Evolutionary conservation across 2,329 filamentous ascomycete genomes (phyloP), one percentile per base, ranked within the genome.

Genomic region (Xylariaceae sp.): DNA sequence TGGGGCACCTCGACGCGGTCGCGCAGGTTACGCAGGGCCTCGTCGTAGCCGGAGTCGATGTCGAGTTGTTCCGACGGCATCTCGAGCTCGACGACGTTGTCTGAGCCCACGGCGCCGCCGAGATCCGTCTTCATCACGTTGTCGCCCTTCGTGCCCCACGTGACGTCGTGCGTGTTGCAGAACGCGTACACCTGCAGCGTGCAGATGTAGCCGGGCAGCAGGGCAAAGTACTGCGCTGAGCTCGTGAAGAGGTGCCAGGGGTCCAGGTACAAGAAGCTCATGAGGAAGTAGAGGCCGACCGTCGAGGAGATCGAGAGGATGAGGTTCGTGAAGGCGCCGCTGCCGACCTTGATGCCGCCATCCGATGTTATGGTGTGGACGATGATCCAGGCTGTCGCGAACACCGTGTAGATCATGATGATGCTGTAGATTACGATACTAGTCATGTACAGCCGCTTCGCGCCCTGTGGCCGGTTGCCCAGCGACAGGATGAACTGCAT

Each of bases 181-280:
- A 99, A 99, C 49, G 94, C 94, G 76, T 99, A 99, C 17, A 97
- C 92, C 75, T 99, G 94, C 2, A 99, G 82, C 0, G 91, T 97
- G 78, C 94, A 97, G 75, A 99, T 96, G 78, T 97, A 99, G 45
- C 82, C 88, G 0, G 94, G 94, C 42, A 99, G 81, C 30, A 99
- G 85, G 51, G 92, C 82, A 73, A 99, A 97, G 79, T 99, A 99
- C 73, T 97, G 92, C 0, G 82, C 84, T 0, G 90, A 87, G 0
- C 88, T 93, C 10, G 94, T 99, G 77, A 99, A 89, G 89, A 99
- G 94, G 79, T 99, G 94, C 94, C 94, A 99, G 0, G 94, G 94
- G 68, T 99, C 95, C 51, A 99, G 84, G 76, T 99, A 99, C 62
- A 99, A 77, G 77, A 99, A 91, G 23, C 89, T 94, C 87, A 96